These are phyloP conservation scores for Davidsoniella neocaledoniae DNA, from an alignment of 2,329 filamentous ascomycete genomes.

Conservation along the genomic window DNA sequence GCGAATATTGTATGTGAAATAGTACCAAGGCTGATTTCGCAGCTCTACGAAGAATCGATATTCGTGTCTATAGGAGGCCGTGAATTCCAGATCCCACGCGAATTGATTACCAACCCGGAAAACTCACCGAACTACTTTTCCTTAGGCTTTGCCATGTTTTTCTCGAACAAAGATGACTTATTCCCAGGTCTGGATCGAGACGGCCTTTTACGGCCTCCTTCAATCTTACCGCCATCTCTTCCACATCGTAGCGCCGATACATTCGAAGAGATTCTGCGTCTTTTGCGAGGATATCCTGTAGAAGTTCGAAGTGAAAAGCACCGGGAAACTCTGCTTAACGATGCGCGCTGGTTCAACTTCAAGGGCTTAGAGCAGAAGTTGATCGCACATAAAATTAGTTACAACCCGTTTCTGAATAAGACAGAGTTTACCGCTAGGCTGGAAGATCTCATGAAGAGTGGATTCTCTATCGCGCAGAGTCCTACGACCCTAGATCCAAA, in stretches of 20 bases:
- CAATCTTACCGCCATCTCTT: constrained; percentile 67
- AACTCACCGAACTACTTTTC: constrained; percentile 96
- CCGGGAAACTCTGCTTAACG: constrained; percentile 58
- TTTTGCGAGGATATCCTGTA: constrained; percentile 71
- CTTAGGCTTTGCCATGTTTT: constrained; percentile 76
- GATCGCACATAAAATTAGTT: constrained; percentile 58
- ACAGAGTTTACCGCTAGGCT: constrained; percentile 66
- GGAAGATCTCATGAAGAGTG: constrained; percentile 78
- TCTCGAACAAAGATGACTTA: constrained; percentile 59
- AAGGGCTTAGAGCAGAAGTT: constrained; percentile 80
- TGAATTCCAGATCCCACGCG: constrained; percentile 79
- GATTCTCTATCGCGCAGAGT: constrained; percentile 49
- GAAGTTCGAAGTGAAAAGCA: constrained; percentile 62
- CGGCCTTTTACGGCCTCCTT: constrained; percentile 67
- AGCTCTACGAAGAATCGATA: constrained; percentile 80
- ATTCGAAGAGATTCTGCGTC: constrained; percentile 66
- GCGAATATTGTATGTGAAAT: not conserved
- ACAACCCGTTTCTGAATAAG: constrained; percentile 50
- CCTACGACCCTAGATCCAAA: constrained; percentile 16
- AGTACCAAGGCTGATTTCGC: constrained; percentile 80
- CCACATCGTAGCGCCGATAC: constrained; percentile 67
- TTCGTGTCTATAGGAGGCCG: constrained; percentile 79
- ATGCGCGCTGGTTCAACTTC: constrained; percentile 86
- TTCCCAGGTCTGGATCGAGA: constrained; percentile 74
- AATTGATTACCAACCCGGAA: constrained; percentile 69